These are phyloP conservation scores for Cladosporium sp. DNA, from an alignment of 2,329 filamentous ascomycete species.

Conservation along the genomic window DNA sequence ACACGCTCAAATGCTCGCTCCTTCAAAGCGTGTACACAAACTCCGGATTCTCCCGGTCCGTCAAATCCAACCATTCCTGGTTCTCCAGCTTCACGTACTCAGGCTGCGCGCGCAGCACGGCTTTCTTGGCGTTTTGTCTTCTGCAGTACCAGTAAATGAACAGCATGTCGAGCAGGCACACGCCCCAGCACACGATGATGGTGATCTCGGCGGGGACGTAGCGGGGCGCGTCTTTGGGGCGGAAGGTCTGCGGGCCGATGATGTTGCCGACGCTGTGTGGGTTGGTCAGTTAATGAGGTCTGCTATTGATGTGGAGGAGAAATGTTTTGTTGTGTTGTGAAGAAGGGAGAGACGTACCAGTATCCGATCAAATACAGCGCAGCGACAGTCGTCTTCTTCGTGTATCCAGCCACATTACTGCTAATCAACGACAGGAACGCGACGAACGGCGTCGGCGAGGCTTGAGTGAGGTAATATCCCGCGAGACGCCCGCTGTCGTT, in stretches of 20 bases:
- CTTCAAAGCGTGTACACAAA: constrained; percentile 53
- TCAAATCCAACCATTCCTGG: constrained; percentile 65
- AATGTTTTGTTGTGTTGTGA: not conserved
- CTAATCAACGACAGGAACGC: constrained; percentile 63
- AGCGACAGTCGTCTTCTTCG: constrained; percentile 60
- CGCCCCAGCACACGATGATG: constrained; percentile 60
- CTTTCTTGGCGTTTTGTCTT: constrained; percentile 61
- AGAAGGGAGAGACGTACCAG: constrained; percentile 46
- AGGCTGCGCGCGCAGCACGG: constrained; percentile 49
- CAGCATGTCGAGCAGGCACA: constrained; percentile 55
- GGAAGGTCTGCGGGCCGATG: constrained; percentile 60
- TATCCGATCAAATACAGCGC: constrained; percentile 53
- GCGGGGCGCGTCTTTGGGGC: constrained; percentile 55
- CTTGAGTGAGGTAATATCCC: constrained; percentile 66
- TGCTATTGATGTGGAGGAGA: constrained; percentile 33
- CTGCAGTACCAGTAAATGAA: constrained; percentile 66
- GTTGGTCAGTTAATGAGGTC: constrained; percentile 39
- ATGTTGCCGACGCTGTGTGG: constrained; percentile 51
- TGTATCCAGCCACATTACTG: constrained; percentile 61
- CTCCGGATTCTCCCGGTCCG: constrained; percentile 62
- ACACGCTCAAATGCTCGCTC: not conserved
- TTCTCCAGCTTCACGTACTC: constrained; percentile 64
- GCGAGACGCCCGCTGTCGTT: constrained; percentile 58
- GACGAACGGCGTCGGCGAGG: constrained; percentile 62
- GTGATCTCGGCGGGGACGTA: constrained; percentile 66